A percentile compares a stretch with the other conserved stretches of the same genome.
Evolutionary conservation across 1,139 yeast genomes (phyloP).

Genomic region (Debaryomyces subglobosus): DNA sequence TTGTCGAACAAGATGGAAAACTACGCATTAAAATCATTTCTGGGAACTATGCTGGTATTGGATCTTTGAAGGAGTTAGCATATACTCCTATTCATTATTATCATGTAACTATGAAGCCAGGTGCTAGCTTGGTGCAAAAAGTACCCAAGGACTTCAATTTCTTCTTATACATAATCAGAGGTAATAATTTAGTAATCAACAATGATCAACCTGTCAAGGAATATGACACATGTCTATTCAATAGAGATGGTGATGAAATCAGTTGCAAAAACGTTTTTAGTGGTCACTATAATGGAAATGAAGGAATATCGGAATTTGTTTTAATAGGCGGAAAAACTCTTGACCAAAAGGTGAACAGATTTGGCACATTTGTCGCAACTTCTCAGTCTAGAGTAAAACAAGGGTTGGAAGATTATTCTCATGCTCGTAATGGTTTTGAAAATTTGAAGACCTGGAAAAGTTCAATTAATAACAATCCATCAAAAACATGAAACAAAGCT

Average conservation of each 20-base stretch:
- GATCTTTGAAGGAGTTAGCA: slow-evolving; percentile 75
- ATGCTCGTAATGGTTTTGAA: slow-evolving; percentile 73
- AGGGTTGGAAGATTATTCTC: slow-evolving; percentile 73
- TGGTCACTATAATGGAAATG: slow-evolving; percentile 25
- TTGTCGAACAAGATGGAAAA: slow-evolving; percentile 68
- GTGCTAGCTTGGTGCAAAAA: slow-evolving; percentile 65
- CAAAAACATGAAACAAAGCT: not conserved
- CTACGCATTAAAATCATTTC: slow-evolving; percentile 73
- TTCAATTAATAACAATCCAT: slow-evolving; percentile 59
- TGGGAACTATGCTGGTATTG: slow-evolving; percentile 76
- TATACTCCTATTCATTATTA: slow-evolving; percentile 83
- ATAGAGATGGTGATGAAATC: slow-evolving; percentile 63
- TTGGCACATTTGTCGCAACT: slow-evolving; percentile 87
- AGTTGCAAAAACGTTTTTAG: slow-evolving; percentile 47
- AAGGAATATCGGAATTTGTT: slow-evolving; percentile 56
- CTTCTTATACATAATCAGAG: slow-evolving; percentile 71
- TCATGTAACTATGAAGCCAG: slow-evolving; percentile 67
- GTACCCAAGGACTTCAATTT: slow-evolving; percentile 70
- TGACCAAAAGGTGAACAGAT: slow-evolving; percentile 78
- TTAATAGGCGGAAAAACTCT: slow-evolving; percentile 77
- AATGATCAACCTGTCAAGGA: slow-evolving; percentile 44
- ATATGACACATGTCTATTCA: slow-evolving; percentile 63
- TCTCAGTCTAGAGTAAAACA: slow-evolving; percentile 61
- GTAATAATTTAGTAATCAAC: slow-evolving; percentile 52
- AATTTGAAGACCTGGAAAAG: slow-evolving; percentile 69